phyloP scores from a whole-genome alignment of 2,329 filamentous ascomycete species.

The Lachnellula arida region DNA sequence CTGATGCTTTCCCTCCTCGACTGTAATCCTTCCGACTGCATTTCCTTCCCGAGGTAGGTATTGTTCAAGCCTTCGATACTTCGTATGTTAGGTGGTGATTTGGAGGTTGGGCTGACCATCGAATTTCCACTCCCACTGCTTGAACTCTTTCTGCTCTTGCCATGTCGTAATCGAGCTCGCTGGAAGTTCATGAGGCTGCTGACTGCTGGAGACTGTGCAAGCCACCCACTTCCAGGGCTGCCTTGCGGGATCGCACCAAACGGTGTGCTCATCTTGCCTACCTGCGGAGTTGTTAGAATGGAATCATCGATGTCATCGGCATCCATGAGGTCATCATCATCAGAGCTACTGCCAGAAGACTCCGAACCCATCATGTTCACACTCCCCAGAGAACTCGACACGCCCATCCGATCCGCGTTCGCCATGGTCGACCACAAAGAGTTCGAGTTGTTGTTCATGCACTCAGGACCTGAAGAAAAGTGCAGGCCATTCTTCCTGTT shows the following conservation, averaged over 20 bases:
- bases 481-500: constrained; percentile 43
- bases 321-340: constrained; percentile 66
- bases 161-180: constrained; percentile 51
- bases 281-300: constrained; percentile 79
- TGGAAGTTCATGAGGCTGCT: constrained; percentile 79
- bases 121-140: constrained; percentile 68
- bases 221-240: constrained; percentile 58
- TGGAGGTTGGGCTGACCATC: constrained; percentile 64
- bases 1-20: constrained; percentile 83
- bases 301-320: constrained; percentile 71
- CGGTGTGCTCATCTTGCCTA: constrained; percentile 52
- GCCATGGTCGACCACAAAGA: constrained; percentile 69
- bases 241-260: constrained; percentile 37
- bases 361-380: constrained; percentile 68
- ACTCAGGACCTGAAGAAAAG: constrained; percentile 53
- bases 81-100: constrained; percentile 64
- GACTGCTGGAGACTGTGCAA: constrained; percentile 64
- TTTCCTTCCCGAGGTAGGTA: constrained; percentile 51
- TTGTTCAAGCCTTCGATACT: constrained; percentile 25
- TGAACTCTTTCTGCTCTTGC: constrained; percentile 61
- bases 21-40: constrained; percentile 42
- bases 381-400: constrained; percentile 63
- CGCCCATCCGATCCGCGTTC: constrained; percentile 62
- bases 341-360: constrained; percentile 67
- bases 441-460: constrained; percentile 50